A percentile compares a stretch with the other conserved stretches of the same genome.
phyloP scores from a whole-genome alignment of 75 land plant species.

The Azolla pinnata region DNA sequence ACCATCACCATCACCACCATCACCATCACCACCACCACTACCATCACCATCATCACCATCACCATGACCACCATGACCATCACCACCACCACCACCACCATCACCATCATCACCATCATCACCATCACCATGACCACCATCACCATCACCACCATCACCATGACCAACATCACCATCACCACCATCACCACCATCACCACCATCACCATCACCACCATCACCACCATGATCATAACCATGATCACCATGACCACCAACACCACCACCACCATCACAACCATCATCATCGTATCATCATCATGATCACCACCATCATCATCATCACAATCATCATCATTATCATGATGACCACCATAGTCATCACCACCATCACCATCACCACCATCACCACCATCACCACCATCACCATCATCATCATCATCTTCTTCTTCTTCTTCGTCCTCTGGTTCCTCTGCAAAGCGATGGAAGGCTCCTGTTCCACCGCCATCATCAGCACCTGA shows the following conservation, averaged over 20 bases:
- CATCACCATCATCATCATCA: too few relatives aligned
- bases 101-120: not conserved
- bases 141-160: not conserved
- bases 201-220: not conserved
- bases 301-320: too few relatives aligned
- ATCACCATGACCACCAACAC: constrained; percentile 1
- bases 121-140: not conserved
- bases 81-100: not conserved
- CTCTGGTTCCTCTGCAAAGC: too few relatives aligned
- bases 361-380: too few relatives aligned
- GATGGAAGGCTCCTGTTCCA: too few relatives aligned
- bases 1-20: not conserved
- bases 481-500: too few relatives aligned
- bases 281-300: too few relatives aligned
- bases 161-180: not conserved
- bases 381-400: too few relatives aligned
- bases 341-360: too few relatives aligned
- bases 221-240: not conserved
- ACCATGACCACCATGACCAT: not conserved
- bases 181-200: not conserved
- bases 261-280: too few relatives aligned
- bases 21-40: not conserved
- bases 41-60: not conserved
- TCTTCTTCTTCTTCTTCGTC: too few relatives aligned
- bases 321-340: too few relatives aligned